phyloP scores from a whole-genome alignment of 1,284 basidiomycete genomes.

The Stereum hirsutum region DNA sequence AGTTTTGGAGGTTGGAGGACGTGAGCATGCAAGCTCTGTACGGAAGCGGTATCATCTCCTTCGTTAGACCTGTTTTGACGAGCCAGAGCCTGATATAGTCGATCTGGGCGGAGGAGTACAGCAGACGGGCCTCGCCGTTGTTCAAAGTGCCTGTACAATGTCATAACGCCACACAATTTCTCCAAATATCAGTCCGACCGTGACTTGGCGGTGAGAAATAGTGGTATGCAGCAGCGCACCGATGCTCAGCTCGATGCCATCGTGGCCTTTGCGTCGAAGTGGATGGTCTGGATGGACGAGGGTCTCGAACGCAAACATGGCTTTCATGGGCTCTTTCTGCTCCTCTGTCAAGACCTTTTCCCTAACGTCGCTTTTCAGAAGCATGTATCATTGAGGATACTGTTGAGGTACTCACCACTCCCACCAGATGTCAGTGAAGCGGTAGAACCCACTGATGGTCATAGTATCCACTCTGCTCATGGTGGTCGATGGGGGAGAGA shows the following conservation, averaged over 20 bases:
- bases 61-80: conserved; percentile 61
- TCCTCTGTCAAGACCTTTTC: conserved; percentile 35
- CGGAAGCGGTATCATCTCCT: conserved; percentile 55
- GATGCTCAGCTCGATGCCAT: conserved; percentile 63
- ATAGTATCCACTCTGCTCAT: too few species aligned
- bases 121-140: conserved; percentile 58
- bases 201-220: too few species aligned
- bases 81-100: conserved; percentile 84
- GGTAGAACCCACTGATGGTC: conserved; percentile 77
- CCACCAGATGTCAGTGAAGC: conserved; percentile 73
- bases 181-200: too few species aligned
- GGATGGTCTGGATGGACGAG: conserved; percentile 68
- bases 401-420: conserved; percentile 56
- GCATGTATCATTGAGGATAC: conserved; percentile 2
- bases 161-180: conserved; percentile 1
- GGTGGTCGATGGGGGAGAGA: too few species aligned
- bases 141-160: too few species aligned
- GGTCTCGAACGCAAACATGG: conserved; percentile 54
- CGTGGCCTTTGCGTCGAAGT: conserved; percentile 46
- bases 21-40: conserved; percentile 64
- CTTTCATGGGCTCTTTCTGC: conserved; percentile 58
- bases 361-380: conserved; percentile 21
- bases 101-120: conserved; percentile 76
- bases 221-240: conserved; percentile 31
- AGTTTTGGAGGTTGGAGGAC: conserved; percentile 38